Percentiles rank a stretch among this genome's conserved stretches.
Conservation (phyloP, 2,329 filamentous ascomycete genomes). For the Hysterium pulicare region DNA sequence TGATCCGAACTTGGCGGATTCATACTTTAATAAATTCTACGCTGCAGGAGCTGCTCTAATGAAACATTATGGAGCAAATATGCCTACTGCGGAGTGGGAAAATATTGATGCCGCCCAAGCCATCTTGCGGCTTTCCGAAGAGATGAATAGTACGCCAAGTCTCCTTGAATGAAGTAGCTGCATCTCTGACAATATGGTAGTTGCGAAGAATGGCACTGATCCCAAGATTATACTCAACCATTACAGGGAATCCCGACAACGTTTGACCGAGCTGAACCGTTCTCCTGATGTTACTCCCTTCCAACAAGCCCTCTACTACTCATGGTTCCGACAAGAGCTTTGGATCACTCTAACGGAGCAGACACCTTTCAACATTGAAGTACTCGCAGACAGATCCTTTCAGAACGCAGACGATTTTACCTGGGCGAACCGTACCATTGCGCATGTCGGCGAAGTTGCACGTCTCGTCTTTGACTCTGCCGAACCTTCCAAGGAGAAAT, state of each 20-base stretch:
- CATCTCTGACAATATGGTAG: no score
- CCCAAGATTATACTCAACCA: no score
- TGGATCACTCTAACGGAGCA: conserved; percentile 38
- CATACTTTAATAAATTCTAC: no score
- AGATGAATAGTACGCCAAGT: conserved; percentile 39
- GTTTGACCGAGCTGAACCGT: no score
- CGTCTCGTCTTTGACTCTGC: conserved; percentile 36
- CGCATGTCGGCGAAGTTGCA: conserved; percentile 35
- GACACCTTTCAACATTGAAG: conserved; percentile 33
- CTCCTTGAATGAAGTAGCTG: no score
- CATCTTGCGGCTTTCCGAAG: conserved; percentile 40
- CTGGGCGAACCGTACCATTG: conserved; percentile 43
- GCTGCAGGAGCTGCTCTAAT: no score
- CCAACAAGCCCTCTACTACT: conserved; percentile 37
- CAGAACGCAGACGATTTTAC: conserved; percentile 39
- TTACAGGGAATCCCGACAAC: no score
- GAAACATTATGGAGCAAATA: no score
- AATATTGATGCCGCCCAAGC: conserved; percentile 43
- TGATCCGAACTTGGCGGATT: no score
- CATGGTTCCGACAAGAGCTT: conserved; percentile 36
- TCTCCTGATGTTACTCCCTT: conserved; percentile 32
- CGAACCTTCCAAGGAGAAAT: conserved; percentile 26
- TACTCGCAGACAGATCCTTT: conserved; percentile 39
- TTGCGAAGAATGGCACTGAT: no score
- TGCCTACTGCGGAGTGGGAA: no score